These are phyloP conservation scores for Nicotiana sylvestris DNA, from an alignment of 257 asterid genomes.

Conservation along the genomic window DNA sequence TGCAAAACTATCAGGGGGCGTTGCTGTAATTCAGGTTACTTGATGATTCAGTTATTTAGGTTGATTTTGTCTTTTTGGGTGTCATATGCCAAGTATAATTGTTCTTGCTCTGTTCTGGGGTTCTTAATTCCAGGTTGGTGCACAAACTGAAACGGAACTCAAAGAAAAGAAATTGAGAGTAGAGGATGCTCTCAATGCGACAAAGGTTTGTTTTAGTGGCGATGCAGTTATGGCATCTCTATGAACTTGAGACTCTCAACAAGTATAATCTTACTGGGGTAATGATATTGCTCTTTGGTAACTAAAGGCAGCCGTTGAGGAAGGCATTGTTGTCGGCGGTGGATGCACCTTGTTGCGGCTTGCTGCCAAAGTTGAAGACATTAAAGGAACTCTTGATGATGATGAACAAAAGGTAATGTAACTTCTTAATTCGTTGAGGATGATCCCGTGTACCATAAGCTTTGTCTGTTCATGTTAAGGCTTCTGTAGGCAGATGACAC, in stretches of 20 bases:
- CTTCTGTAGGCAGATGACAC: background rate
- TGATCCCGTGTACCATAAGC: background rate
- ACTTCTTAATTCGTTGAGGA: background rate
- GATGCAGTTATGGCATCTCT: background rate
- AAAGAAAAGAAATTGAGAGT: conserved; percentile 97
- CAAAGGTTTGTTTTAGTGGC: conserved; percentile 46
- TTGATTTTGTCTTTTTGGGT: background rate
- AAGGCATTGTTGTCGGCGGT: conserved; percentile 98
- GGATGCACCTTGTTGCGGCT: conserved; percentile 91
- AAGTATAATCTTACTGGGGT: background rate
- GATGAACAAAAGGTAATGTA: conserved; percentile 74
- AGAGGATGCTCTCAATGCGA: conserved; percentile 98
- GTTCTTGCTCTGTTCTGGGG: background rate
- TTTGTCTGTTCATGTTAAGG: background rate
- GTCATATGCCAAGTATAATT: background rate
- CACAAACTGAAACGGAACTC: conserved; percentile 96
- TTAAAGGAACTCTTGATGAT: conserved; percentile 74
- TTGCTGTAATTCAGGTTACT: conserved; percentile 94
- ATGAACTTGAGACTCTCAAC: background rate
- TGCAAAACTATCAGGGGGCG: conserved; percentile 95
- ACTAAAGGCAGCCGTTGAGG: conserved; percentile 97
- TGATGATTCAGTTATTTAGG: background rate
- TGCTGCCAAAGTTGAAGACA: conserved; percentile 82
- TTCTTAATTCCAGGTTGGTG: conserved; percentile 67
- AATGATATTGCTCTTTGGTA: conserved; percentile 6